Percentiles rank a stretch among this genome's conserved stretches.
Evolutionary conservation across 139 green algal species (phyloP).

Genomic region (Coelastrella sp.): DNA sequence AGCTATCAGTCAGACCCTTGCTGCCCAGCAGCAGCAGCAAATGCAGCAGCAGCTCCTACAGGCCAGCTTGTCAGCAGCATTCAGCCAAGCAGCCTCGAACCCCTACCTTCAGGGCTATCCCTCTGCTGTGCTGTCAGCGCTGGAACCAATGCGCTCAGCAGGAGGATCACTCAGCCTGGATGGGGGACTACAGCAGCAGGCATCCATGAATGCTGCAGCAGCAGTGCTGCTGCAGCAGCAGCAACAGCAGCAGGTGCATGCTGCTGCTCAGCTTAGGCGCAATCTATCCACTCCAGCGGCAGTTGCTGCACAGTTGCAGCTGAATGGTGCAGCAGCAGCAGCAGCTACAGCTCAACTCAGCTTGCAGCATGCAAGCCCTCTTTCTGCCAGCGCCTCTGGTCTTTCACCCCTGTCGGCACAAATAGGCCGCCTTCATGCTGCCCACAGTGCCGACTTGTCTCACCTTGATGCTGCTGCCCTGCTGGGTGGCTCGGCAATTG

Average conservation of each 20-base stretch:
- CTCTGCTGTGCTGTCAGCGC: slow-evolving; percentile 32
- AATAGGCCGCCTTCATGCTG: slow-evolving; percentile 37
- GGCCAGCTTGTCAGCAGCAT: not conserved
- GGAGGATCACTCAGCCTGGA: slow-evolving; percentile 40
- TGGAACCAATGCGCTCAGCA: slow-evolving; percentile 44
- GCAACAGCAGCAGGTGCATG: slow-evolving; percentile 4
- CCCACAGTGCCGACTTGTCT: slow-evolving; percentile 44
- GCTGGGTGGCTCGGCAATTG: not conserved
- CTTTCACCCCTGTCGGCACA: slow-evolving; percentile 1
- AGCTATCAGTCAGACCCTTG: slow-evolving; percentile 33
- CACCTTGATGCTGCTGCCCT: slow-evolving; percentile 19
- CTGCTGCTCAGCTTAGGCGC: slow-evolving; percentile 22
- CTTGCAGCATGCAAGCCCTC: not conserved
- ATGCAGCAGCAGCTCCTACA: slow-evolving; percentile 43
- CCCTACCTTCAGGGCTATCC: slow-evolving; percentile 40
- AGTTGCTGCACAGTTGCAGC: slow-evolving; percentile 33
- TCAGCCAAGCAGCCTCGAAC: not conserved
- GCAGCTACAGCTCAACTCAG: slow-evolving; percentile 10
- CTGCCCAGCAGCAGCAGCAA: slow-evolving; percentile 40
- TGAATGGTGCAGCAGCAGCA: not conserved
- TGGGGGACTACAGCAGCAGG: slow-evolving; percentile 37
- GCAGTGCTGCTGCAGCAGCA: slow-evolving; percentile 33
- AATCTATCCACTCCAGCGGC: slow-evolving; percentile 43
- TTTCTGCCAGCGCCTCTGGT: not conserved
- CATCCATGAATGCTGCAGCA: slow-evolving; percentile 19